Base-by-base conservation (phyloP, 139 green algal genomes). In the Chlorella sp. region DNA sequence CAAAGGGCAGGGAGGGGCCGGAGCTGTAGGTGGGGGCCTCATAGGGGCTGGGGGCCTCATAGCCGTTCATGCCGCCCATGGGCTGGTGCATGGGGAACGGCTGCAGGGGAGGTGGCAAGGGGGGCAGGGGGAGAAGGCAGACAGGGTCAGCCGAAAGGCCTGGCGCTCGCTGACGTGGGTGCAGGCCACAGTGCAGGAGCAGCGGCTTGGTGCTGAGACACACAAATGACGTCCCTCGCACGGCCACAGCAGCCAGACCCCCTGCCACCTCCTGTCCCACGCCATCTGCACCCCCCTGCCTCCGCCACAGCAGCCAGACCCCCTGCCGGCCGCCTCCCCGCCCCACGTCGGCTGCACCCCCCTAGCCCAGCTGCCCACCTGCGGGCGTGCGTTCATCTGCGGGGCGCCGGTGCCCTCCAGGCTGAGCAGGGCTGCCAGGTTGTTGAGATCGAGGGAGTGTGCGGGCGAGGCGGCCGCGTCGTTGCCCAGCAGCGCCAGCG, bases 381-480 rank as follows among this genome's bases (percentile, higher is more conserved):
- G 71, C 71, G 28, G 71, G 14, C 32, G 76, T 0, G 79, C 40
- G 32, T 66, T 39, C 1, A 86, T n/a, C 57, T 76, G 57, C 19
- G 80, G n/a, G n/a, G n/a, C 80, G 80, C 80, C 80, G 12, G 36
- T 68, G 34, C 66, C 68, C 66, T 92, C 90, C 90, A 92, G 76
- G 36, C 79, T 64, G n/a, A 91, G 71, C 78, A 92, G 80, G 19
- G 90, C 86, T 30, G 90, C 90, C 53, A 92, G 48, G 86, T 91
- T 91, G 90, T 73, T 73, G 21, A 92, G 37, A 14, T 91, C 68
- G n/a, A 86, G 7, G 2, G 80, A 42, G 30, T 28, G 42, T 0
- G 42, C 36, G 30, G 80, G 22, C 15, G 83, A 24, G 21, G 83
- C 64, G 37, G 34, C 21, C 1, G 36, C 37, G 28, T 79, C 66